A percentile compares a stretch with the other conserved stretches of the same genome.
Conservation (phyloP, 1,284 basidiomycete genomes). For the Puccinia hordei region DNA sequence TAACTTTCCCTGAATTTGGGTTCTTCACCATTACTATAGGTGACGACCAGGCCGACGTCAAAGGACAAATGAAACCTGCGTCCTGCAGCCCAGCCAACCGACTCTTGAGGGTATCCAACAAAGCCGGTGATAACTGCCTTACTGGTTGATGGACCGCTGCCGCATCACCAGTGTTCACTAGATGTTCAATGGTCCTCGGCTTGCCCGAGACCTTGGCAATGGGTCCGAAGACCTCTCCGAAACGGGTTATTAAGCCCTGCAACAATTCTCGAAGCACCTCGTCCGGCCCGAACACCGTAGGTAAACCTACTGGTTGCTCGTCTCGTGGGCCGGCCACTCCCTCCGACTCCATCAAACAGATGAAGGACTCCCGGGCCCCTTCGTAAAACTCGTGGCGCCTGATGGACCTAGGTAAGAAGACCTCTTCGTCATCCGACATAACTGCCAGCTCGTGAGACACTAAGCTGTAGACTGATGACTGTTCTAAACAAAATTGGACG, state of each 20-base stretch:
- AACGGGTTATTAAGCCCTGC: background rate
- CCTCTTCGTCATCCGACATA: background rate
- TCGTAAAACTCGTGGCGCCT: conserved; percentile 6
- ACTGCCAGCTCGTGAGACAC: background rate
- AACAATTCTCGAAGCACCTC: background rate
- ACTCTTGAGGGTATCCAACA: conserved; percentile 4
- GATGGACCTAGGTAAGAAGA: background rate
- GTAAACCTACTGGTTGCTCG: background rate
- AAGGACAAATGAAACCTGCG: background rate
- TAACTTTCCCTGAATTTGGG: conserved; percentile 4
- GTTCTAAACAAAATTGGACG: background rate
- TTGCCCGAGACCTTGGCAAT: background rate
- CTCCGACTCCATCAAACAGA: conserved; percentile 22
- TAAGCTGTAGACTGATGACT: background rate
- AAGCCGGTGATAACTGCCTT: background rate
- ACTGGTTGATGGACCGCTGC: background rate
- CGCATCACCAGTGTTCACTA: conserved; percentile 8
- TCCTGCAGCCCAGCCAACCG: background rate
- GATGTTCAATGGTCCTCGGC: conserved; percentile 9
- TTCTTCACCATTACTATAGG: conserved; percentile 1
- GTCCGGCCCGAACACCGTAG: background rate
- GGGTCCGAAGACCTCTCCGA: background rate
- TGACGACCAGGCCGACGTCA: conserved; percentile 14
- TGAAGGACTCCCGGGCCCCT: conserved; percentile 12
- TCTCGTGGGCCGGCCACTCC: conserved; percentile 23